Conservation (phyloP, 306 rosid genomes). For the Vicia sativa region DNA sequence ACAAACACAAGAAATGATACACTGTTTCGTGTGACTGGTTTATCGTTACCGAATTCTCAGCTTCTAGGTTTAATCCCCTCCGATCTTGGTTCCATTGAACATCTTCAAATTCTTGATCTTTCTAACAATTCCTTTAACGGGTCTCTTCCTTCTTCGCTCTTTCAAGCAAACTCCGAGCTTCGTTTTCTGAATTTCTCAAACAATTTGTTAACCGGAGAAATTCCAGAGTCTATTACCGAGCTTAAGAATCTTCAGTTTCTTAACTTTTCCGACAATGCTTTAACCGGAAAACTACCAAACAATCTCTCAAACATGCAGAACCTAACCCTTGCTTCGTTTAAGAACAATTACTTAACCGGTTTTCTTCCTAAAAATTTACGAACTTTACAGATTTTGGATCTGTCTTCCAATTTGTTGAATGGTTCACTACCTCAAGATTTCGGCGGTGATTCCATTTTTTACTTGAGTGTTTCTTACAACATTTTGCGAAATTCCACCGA, state of each 20-base stretch:
- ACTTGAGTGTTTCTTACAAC: constrained; percentile 72
- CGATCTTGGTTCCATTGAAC: constrained; percentile 67
- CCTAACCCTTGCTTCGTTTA: constrained; percentile 53
- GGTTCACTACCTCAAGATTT: constrained; percentile 72
- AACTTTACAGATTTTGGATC: constrained; percentile 60
- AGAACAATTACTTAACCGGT: constrained; percentile 69
- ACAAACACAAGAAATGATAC: background rate
- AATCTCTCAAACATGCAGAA: constrained; percentile 50
- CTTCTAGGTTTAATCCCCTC: constrained; percentile 70
- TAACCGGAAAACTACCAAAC: constrained; percentile 67
- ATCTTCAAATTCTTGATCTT: constrained; percentile 73
- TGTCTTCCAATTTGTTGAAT: constrained; percentile 74
- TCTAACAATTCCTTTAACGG: constrained; percentile 85
- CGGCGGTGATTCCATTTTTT: constrained; percentile 53
- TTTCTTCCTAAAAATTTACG: constrained; percentile 50
- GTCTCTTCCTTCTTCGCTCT: constrained; percentile 61
- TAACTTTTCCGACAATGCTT: constrained; percentile 81
- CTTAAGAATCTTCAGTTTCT: constrained; percentile 53
- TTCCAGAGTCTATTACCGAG: constrained; percentile 48
- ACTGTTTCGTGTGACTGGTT: constrained; percentile 46
- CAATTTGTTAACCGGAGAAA: constrained; percentile 60
- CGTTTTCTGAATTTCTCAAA: constrained; percentile 57
- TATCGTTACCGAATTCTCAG: constrained; percentile 65
- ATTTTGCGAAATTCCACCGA: constrained; percentile 59
- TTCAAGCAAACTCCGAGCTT: constrained; percentile 56